These are phyloP conservation scores for Sphenostylis stenocarpa DNA, from an alignment of 306 rosid species.

Conservation along the genomic window DNA sequence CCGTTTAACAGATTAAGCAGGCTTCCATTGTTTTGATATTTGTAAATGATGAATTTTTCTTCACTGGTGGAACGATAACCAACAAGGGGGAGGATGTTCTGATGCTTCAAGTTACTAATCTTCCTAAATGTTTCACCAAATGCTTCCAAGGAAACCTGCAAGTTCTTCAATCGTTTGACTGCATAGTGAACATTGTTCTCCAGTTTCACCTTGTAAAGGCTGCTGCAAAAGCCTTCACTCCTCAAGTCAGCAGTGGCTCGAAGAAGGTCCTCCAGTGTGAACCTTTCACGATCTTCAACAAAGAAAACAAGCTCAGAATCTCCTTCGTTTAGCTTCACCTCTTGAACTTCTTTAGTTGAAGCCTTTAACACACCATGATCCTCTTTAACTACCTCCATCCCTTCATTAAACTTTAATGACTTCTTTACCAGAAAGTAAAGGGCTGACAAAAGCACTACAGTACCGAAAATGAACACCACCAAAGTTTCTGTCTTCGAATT, in stretches of 20 bases:
- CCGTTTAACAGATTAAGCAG: slow-evolving; percentile 68
- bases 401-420: slow-evolving; percentile 11
- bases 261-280: slow-evolving; percentile 64
- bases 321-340: slow-evolving; percentile 31
- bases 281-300: slow-evolving; percentile 61
- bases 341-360: slow-evolving; percentile 13
- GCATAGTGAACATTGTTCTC: slow-evolving; percentile 57
- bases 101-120: slow-evolving; percentile 58
- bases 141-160: slow-evolving; percentile 58
- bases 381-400: slow-evolving; percentile 21
- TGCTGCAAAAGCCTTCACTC: slow-evolving; percentile 55
- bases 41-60: slow-evolving; percentile 73
- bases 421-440: slow-evolving; percentile 40
- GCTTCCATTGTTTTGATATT: slow-evolving; percentile 73
- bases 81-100: slow-evolving; percentile 65
- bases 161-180: slow-evolving; percentile 70
- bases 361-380: slow-evolving; percentile 26
- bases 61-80: slow-evolving; percentile 54
- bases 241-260: slow-evolving; percentile 64
- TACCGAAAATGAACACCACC: slow-evolving; percentile 24
- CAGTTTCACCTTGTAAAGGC: slow-evolving; percentile 64
- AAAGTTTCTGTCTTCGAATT: not conserved
- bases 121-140: slow-evolving; percentile 55
- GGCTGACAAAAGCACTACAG: slow-evolving; percentile 32
- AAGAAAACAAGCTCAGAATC: slow-evolving; percentile 63